Conservation (phyloP, 768 basidiomycete genomes). For the Calocybe cyanea region DNA sequence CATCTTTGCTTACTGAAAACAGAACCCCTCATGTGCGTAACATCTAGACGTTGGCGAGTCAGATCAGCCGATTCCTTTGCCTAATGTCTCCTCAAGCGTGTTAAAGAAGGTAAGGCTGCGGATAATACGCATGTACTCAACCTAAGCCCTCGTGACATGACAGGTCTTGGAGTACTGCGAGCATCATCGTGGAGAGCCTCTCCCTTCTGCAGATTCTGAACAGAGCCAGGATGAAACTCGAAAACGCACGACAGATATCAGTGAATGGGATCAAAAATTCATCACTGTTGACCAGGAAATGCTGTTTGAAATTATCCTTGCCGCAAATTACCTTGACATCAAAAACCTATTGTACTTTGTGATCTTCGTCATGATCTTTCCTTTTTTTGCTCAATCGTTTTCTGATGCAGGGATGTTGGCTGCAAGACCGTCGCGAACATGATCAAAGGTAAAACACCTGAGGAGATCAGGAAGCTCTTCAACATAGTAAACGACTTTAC, state of each 20-base stretch:
- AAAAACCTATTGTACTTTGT: slow-evolving; percentile 89
- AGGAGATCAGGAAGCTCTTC: slow-evolving; percentile 97
- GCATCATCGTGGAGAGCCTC: slow-evolving; percentile 96
- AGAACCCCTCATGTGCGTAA: slow-evolving; percentile 5
- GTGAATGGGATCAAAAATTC: slow-evolving; percentile 99
- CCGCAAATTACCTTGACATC: slow-evolving; percentile 99
- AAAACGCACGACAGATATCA: slow-evolving; percentile 97
- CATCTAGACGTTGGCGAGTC: slow-evolving; percentile 85
- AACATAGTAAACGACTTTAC: slow-evolving; percentile 99
- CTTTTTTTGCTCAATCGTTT: slow-evolving; percentile 3
- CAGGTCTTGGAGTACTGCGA: slow-evolving; percentile 99
- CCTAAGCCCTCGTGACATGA: slow-evolving; percentile 2
- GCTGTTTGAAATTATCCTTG: slow-evolving; percentile 99
- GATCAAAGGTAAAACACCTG: slow-evolving; percentile 99
- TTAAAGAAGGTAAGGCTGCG: slow-evolving; percentile 82
- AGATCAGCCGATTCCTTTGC: slow-evolving; percentile 91
- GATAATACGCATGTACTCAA: neutral
- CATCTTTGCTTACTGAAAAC: no score
- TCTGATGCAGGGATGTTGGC: slow-evolving; percentile 75
- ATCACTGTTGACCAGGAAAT: slow-evolving; percentile 99
- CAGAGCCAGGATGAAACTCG: slow-evolving; percentile 88
- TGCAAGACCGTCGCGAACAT: slow-evolving; percentile 99
- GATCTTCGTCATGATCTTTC: neutral
- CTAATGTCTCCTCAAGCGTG: slow-evolving; percentile 90
- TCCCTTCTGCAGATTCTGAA: slow-evolving; percentile 80